phyloP scores from a whole-genome alignment of 768 basidiomycete species.

The Amanita muscaria region DNA sequence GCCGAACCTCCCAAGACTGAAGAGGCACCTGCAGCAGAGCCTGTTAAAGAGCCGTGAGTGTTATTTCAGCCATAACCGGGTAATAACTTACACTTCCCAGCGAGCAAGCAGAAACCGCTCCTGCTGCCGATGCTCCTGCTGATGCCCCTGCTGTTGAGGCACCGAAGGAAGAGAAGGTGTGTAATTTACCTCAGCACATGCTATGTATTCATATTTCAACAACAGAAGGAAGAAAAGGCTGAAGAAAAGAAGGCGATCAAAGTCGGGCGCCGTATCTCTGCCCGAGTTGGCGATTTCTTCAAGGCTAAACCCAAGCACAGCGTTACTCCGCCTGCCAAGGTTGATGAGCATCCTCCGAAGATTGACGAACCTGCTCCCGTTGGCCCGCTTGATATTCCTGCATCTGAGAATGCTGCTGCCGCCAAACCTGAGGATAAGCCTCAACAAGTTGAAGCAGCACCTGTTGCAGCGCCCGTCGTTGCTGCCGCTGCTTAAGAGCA shows the following conservation, averaged over 20 bases:
- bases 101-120: slow-evolving; percentile 36
- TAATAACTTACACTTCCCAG: slow-evolving; percentile 17
- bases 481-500: slow-evolving; percentile 67
- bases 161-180: slow-evolving; percentile 57
- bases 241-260: slow-evolving; percentile 46
- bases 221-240: slow-evolving; percentile 40
- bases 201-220: slow-evolving; percentile 8
- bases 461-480: slow-evolving; percentile 57
- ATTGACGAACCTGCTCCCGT: slow-evolving; percentile 78
- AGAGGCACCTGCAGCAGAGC: slow-evolving; percentile 42
- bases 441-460: slow-evolving; percentile 34
- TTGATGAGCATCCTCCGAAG: slow-evolving; percentile 83
- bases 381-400: slow-evolving; percentile 78
- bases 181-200: slow-evolving; percentile 1
- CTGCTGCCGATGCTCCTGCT: slow-evolving; percentile 32
- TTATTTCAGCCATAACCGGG: neutral
- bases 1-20: slow-evolving; percentile 30
- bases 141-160: slow-evolving; percentile 41
- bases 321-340: slow-evolving; percentile 63
- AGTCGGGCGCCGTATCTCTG: slow-evolving; percentile 75
- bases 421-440: slow-evolving; percentile 31
- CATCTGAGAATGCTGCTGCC: slow-evolving; percentile 38
- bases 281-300: slow-evolving; percentile 78
- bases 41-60: slow-evolving; percentile 66
- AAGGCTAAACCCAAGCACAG: slow-evolving; percentile 63